Percentiles rank a stretch among this genome's conserved stretches.
phyloP scores from a whole-genome alignment of 192 early-diverging fungal genomes.

The Rhizophlyctis rosea region DNA sequence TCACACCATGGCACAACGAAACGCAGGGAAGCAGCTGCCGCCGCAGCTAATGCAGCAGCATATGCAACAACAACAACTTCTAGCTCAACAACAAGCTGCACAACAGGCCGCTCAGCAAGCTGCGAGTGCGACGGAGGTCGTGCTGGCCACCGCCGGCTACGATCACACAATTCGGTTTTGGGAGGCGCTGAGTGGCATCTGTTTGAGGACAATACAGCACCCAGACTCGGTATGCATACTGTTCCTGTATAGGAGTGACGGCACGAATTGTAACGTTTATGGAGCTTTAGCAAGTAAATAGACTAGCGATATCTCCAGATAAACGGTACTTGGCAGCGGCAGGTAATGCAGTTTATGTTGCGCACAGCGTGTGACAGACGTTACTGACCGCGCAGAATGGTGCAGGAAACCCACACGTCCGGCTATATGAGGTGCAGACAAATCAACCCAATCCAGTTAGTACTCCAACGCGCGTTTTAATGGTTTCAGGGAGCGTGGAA shows the following conservation, averaged over 20 bases:
- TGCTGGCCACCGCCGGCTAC: conserved; percentile 58
- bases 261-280: neutral
- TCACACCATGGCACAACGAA: neutral
- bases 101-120: conserved; percentile 8
- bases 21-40: neutral
- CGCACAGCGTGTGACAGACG: neutral
- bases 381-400: neutral
- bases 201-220: conserved; percentile 68
- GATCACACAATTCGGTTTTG: conserved; percentile 65
- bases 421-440: conserved; percentile 80
- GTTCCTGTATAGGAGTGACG: neutral
- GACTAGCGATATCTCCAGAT: conserved; percentile 82
- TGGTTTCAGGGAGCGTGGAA: neutral
- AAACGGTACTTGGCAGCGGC: conserved; percentile 83
- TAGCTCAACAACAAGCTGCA: neutral
- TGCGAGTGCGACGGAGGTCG: conserved; percentile 36
- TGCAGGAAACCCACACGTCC: conserved; percentile 74
- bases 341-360: conserved; percentile 36
- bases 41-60: neutral
- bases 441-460: conserved; percentile 71
- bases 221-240: conserved; percentile 64
- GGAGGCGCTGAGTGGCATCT: conserved; percentile 55
- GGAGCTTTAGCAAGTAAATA: conserved; percentile 90
- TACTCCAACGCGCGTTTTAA: conserved; percentile 3
- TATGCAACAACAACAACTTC: neutral